Percentiles rank a stretch among this genome's conserved stretches.
phyloP scores from a whole-genome alignment of 2,329 filamentous ascomycete species.

The Alternaria incomplexa region DNA sequence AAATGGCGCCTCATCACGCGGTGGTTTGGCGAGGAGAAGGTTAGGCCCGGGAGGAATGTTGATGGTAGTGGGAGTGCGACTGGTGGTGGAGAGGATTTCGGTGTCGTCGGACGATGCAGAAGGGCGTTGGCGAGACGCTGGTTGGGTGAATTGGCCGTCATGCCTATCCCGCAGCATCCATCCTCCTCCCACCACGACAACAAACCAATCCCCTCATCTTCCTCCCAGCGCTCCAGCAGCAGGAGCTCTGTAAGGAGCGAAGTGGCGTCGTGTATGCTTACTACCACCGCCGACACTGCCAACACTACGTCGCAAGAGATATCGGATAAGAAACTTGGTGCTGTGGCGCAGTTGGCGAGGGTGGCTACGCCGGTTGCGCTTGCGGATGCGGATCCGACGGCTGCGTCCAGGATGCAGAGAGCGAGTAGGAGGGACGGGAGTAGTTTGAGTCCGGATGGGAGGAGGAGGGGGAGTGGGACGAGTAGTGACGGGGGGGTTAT shows the following conservation, averaged over 20 bases:
- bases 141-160: constrained; percentile 46
- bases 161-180: constrained; percentile 13
- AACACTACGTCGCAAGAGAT: neutral
- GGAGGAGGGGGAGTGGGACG: constrained; percentile 26
- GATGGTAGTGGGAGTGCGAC: constrained; percentile 17
- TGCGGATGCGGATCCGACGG: constrained; percentile 46
- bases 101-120: constrained; percentile 48
- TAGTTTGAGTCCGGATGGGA: constrained; percentile 40
- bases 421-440: constrained; percentile 26
- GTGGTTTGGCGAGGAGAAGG: constrained; percentile 55
- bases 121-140: constrained; percentile 49
- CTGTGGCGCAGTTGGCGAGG: constrained; percentile 43
- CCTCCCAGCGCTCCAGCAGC: neutral
- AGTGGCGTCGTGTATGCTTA: neutral
- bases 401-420: constrained; percentile 35
- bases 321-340: constrained; percentile 29
- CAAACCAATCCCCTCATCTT: no score
- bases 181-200: neutral
- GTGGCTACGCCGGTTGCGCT: constrained; percentile 46
- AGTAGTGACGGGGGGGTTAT: constrained; percentile 46
- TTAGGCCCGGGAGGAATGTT: constrained; percentile 43
- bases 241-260: neutral
- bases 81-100: constrained; percentile 45
- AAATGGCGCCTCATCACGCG: constrained; percentile 57
- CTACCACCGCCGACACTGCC: neutral